Percentiles rank a stretch among this genome's conserved stretches.
These are phyloP conservation scores for Cladosporium sp. DNA, from an alignment of 2,329 filamentous ascomycete genomes.

Conservation along the genomic window DNA sequence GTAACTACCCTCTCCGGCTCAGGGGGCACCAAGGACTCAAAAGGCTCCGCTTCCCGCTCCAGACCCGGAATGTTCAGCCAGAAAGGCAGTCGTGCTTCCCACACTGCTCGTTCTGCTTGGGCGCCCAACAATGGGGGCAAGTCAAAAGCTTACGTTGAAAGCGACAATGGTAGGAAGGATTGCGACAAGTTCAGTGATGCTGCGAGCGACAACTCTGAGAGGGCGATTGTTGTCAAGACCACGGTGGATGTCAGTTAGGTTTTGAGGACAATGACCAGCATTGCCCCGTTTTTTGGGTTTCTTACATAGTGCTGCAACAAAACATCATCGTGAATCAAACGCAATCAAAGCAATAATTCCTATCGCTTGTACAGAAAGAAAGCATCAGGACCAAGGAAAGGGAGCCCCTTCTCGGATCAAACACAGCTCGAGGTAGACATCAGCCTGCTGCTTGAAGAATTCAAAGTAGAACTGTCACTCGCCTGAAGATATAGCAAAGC, in stretches of 20 bases:
- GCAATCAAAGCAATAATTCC: no score
- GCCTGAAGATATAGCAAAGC: no score
- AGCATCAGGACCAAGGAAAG: not conserved
- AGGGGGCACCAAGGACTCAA: not conserved
- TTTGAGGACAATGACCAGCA: not conserved
- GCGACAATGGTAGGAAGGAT: constrained; percentile 14
- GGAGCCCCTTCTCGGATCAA: not conserved
- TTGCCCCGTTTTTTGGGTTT: not conserved
- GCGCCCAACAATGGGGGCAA: not conserved
- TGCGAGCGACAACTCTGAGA: constrained; percentile 24
- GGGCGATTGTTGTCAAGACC: constrained; percentile 16
- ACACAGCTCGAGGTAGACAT: not conserved
- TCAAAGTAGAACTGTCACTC: no score
- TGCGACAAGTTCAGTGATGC: constrained; percentile 20
- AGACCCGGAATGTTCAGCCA: not conserved
- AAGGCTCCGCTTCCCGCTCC: constrained; percentile 5
- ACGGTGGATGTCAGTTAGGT: constrained; percentile 4
- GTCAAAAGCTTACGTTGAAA: constrained; percentile 11
- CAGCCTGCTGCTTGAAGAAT: not conserved
- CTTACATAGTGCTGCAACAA: not conserved
- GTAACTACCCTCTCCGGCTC: constrained; percentile 13
- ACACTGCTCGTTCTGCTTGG: constrained; percentile 5
- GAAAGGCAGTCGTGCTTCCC: not conserved
- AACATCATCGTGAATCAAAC: not conserved
- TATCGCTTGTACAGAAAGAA: not conserved